Percentiles rank a stretch among this genome's conserved stretches.
phyloP scores from a whole-genome alignment of 495 filamentous ascomycete genomes.

The Friedmanniomyces endolithicus region DNA sequence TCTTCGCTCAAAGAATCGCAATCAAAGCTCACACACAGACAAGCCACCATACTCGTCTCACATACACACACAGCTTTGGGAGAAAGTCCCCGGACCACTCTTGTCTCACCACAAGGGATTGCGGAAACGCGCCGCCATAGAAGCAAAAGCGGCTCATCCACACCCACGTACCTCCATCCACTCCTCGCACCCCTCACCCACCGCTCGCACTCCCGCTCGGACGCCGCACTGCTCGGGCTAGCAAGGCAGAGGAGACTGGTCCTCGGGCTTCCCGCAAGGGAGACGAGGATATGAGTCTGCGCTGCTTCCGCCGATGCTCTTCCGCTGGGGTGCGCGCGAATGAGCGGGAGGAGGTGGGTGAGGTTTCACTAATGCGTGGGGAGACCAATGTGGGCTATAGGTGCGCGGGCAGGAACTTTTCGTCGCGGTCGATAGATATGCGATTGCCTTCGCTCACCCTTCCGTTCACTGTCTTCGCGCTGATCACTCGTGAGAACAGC shows the following conservation, averaged over 20 bases:
- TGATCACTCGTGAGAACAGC: not conserved
- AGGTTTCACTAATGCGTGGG: conserved; percentile 23
- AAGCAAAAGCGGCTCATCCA: conserved; percentile 65
- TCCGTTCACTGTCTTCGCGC: not conserved
- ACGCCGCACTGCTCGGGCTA: conserved; percentile 17
- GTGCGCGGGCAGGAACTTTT: conserved; percentile 35
- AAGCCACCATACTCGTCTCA: conserved; percentile 24
- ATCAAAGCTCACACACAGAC: conserved; percentile 98
- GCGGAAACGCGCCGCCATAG: conserved; percentile 99
- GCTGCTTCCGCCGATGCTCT: conserved; percentile 34
- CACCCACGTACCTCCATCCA: conserved; percentile 37
- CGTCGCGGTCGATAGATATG: conserved; percentile 96
- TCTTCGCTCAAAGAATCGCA: conserved; percentile 99
- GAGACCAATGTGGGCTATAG: conserved; percentile 30
- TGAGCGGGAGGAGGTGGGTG: conserved; percentile 32
- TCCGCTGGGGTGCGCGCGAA: conserved; percentile 22
- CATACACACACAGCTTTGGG: conserved; percentile 66
- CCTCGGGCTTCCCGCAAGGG: conserved; percentile 9
- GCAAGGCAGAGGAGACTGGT: conserved; percentile 37
- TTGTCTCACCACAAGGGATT: conserved; percentile 38
- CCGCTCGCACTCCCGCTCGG: conserved; percentile 33
- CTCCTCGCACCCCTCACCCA: conserved; percentile 25
- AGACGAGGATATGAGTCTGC: conserved; percentile 83
- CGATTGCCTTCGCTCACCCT: conserved; percentile 58
- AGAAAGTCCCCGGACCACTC: conserved; percentile 99